phyloP scores from a whole-genome alignment of 2,329 filamentous ascomycete genomes.

The Paecilomyces dactylethromorphus region DNA sequence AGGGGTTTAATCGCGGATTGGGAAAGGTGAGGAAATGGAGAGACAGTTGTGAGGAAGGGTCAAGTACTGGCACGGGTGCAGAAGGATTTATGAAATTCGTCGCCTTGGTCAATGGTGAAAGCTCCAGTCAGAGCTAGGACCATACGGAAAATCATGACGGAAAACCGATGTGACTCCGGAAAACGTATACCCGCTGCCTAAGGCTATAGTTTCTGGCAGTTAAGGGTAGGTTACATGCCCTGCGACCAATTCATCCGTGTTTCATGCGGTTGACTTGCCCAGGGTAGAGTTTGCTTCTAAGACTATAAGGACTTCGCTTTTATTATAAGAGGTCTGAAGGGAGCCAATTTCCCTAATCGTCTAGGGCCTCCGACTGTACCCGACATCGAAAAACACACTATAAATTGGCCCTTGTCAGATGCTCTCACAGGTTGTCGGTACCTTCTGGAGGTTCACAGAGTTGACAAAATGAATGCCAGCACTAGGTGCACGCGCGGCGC shows the following conservation, averaged over 20 bases:
- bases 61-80: conserved; percentile 21
- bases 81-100: conserved; percentile 34
- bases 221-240: background rate
- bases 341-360: background rate
- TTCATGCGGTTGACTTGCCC: background rate
- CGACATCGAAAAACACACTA: background rate
- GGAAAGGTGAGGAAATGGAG: conserved; percentile 32
- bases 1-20: conserved; percentile 36
- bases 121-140: background rate
- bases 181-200: background rate
- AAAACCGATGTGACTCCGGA: background rate
- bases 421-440: background rate
- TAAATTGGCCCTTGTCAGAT: background rate
- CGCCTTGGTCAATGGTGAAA: conserved; percentile 20
- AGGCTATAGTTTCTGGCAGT: background rate
- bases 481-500: background rate
- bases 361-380: background rate
- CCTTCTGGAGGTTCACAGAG: background rate
- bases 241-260: background rate
- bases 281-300: background rate
- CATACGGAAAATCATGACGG: background rate
- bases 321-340: background rate
- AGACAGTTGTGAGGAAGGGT: conserved; percentile 28
- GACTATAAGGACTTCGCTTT: background rate
- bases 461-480: background rate